A percentile compares a stretch with the other conserved stretches of the same genome.
Evolutionary conservation across 106 monocot genomes (phyloP).

Genomic region (Phalaenopsis aphrodite): DNA sequence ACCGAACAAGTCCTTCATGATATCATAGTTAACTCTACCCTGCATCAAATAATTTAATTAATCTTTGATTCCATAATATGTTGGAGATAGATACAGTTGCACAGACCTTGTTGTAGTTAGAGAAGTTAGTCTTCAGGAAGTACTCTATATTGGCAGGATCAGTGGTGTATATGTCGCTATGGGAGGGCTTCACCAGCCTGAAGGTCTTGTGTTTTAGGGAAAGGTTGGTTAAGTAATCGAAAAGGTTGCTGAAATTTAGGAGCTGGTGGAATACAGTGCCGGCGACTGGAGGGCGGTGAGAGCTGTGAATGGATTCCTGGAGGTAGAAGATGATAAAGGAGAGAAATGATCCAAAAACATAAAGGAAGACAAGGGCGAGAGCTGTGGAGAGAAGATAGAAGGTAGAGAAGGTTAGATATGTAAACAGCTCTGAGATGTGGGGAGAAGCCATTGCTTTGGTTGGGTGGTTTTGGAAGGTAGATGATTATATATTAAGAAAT

Average conservation of each 20-base stretch:
- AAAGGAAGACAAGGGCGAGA: slow-evolving; percentile 11
- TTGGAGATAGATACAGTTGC: neutral
- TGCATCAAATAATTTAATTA: neutral
- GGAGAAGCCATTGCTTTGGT: neutral
- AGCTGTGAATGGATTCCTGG: slow-evolving; percentile 16
- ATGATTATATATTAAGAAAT: neutral
- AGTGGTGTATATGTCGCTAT: slow-evolving; percentile 25
- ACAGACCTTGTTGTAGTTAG: slow-evolving; percentile 29
- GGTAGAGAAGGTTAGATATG: neutral
- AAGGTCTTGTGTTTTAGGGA: slow-evolving; percentile 26
- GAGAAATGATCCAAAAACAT: slow-evolving; percentile 9
- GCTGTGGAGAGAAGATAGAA: slow-evolving; percentile 8
- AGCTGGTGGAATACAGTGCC: slow-evolving; percentile 44
- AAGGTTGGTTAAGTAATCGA: slow-evolving; percentile 20
- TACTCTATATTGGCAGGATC: slow-evolving; percentile 49
- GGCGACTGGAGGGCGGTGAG: slow-evolving; percentile 13
- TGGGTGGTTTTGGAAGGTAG: neutral
- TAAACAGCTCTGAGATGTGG: neutral
- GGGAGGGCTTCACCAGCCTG: slow-evolving; percentile 25
- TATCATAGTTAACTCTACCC: slow-evolving; percentile 15
- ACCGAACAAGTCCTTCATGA: slow-evolving; percentile 25
- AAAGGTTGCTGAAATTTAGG: slow-evolving; percentile 21
- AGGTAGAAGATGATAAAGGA: slow-evolving; percentile 20
- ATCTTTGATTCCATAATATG: neutral
- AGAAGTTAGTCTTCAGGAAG: slow-evolving; percentile 42